A percentile compares a stretch with the other conserved stretches of the same genome.
These are phyloP conservation scores for Diphasiastrum complanatum DNA, from an alignment of 83 land plant species.

Conservation along the genomic window DNA sequence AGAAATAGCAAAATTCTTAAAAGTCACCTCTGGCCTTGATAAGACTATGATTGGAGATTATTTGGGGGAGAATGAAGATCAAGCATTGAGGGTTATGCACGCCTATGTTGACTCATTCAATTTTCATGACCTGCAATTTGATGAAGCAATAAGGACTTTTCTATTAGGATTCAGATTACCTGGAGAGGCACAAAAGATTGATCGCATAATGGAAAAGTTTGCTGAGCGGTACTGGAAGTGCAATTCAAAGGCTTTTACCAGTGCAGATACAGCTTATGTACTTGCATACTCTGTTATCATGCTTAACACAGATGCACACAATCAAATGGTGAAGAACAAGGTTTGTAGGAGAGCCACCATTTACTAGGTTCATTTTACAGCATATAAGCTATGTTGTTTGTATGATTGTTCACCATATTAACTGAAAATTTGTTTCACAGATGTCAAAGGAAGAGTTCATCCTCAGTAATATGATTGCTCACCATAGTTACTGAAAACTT, in stretches of 20 bases:
- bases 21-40: slow-evolving; percentile 72
- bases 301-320: slow-evolving; percentile 99
- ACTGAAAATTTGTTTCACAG: too few relatives aligned
- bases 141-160: slow-evolving; percentile 82
- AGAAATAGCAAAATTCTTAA: slow-evolving; percentile 82
- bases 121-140: slow-evolving; percentile 88
- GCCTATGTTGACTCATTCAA: slow-evolving; percentile 97
- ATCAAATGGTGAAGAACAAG: slow-evolving; percentile 93
- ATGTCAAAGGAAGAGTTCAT: too few relatives aligned
- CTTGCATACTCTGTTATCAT: slow-evolving; percentile 94
- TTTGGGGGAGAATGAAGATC: slow-evolving; percentile 89
- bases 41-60: slow-evolving; percentile 97
- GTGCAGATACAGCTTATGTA: slow-evolving; percentile 99
- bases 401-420: too few relatives aligned
- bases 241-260: slow-evolving; percentile 81
- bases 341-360: too few relatives aligned
- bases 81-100: slow-evolving; percentile 88
- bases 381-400: too few relatives aligned
- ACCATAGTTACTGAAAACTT: too few relatives aligned
- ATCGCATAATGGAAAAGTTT: slow-evolving; percentile 97
- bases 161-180: slow-evolving; percentile 93
- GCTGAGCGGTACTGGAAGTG: slow-evolving; percentile 95
- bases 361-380: too few relatives aligned
- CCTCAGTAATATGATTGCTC: too few relatives aligned
- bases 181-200: slow-evolving; percentile 99